phyloP scores from a whole-genome alignment of 2,329 filamentous ascomycete species.

The Aspergillus floridensis region DNA sequence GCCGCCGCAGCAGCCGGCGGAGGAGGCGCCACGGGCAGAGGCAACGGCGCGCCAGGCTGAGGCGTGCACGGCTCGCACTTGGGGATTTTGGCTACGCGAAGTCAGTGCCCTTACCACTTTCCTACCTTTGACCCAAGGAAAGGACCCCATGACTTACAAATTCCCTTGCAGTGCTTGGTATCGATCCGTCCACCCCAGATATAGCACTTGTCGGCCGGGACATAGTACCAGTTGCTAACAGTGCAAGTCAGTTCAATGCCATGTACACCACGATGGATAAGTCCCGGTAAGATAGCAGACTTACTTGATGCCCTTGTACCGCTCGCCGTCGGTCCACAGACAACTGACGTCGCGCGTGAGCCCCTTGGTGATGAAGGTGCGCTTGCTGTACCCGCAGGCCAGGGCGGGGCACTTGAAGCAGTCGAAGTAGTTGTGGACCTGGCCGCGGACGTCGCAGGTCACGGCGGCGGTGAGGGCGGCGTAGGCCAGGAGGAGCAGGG shows the following conservation, averaged over 20 bases:
- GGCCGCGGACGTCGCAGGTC: neutral
- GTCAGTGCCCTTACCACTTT: neutral
- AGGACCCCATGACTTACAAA: neutral
- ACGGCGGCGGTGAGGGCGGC: neutral
- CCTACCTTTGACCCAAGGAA: too few relatives aligned
- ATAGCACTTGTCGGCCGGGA: neutral
- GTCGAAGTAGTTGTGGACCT: neutral
- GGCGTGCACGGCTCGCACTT: neutral
- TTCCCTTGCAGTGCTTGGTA: neutral
- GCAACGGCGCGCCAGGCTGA: neutral
- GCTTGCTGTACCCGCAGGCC: neutral
- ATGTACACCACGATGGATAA: too few relatives aligned
- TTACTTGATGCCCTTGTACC: neutral
- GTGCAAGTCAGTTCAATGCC: too few relatives aligned
- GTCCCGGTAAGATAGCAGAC: too few relatives aligned
- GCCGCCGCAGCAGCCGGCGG: neutral
- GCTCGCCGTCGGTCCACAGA: neutral
- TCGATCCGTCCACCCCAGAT: neutral
- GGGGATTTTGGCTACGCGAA: neutral
- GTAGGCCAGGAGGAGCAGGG: neutral
- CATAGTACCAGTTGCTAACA: neutral
- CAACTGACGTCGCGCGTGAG: neutral
- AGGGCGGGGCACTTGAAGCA: neutral
- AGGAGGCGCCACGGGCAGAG: neutral
- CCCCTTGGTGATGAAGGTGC: neutral